A percentile compares a stretch with the other conserved stretches of the same genome.
Evolutionary conservation across 73 alveolate species (phyloP).

Genomic region (Paramecium primaurelia): DNA sequence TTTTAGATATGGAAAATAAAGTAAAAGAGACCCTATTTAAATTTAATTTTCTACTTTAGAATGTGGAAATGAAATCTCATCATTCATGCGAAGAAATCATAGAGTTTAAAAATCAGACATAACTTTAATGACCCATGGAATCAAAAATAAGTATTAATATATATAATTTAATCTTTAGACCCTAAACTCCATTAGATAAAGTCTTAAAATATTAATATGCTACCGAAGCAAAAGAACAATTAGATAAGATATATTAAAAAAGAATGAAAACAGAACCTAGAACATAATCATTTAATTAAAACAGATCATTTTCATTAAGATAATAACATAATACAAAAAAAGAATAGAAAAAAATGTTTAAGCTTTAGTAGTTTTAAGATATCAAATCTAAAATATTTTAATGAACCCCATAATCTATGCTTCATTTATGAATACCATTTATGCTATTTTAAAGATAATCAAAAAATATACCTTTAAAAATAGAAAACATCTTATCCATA

Average conservation of each 20-base stretch:
- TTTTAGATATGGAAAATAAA: conserved; percentile 65
- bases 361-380: not conserved
- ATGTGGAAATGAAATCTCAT: not conserved
- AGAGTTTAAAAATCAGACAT: not conserved
- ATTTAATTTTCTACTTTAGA: not conserved
- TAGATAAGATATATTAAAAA: not conserved
- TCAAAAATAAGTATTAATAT: not conserved
- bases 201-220: not conserved
- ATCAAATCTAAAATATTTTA: not conserved
- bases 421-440: not conserved
- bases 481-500: not conserved
- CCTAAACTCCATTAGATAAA: conserved; percentile 23
- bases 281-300: not conserved
- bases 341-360: not conserved
- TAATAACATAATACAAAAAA: not conserved
- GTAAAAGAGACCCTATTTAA: conserved; percentile 50
- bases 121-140: not conserved
- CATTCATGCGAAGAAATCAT: not conserved
- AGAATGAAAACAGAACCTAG: not conserved
- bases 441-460: not conserved
- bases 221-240: not conserved
- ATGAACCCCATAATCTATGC: not conserved
- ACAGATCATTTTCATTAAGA: not conserved
- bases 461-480: not conserved
- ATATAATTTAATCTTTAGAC: not conserved